Percentiles rank a stretch among this genome's conserved stretches.
Evolutionary conservation across 2,329 filamentous ascomycete genomes (phyloP).

Genomic region (Onygenales sp.): DNA sequence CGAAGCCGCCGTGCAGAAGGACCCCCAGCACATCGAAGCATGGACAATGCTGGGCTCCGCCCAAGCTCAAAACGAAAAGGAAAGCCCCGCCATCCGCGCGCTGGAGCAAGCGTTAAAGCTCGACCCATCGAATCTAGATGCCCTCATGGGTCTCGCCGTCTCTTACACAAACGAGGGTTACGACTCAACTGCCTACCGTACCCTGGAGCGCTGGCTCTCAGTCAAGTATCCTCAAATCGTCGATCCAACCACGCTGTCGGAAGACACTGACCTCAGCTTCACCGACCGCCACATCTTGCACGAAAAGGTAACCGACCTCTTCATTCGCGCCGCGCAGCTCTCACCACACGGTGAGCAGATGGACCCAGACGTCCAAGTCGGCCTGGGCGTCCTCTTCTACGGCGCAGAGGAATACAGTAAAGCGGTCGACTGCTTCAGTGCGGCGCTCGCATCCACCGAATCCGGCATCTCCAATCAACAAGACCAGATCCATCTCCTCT

Average conservation of each 20-base stretch:
- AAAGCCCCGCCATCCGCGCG: constrained; percentile 87
- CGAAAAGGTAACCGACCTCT: constrained; percentile 79
- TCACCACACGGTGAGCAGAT: constrained; percentile 89
- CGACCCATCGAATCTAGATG: constrained; percentile 76
- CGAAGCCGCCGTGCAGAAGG: constrained; percentile 87
- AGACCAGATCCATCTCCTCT: constrained; percentile 83
- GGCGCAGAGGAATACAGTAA: constrained; percentile 97
- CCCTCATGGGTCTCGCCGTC: constrained; percentile 89
- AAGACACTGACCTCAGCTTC: constrained; percentile 75
- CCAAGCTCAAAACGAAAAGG: constrained; percentile 98
- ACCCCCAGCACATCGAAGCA: constrained; percentile 77
- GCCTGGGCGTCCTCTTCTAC: constrained; percentile 93
- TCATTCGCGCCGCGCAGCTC: constrained; percentile 85
- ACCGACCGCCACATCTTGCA: constrained; percentile 86
- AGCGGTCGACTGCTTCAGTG: constrained; percentile 94
- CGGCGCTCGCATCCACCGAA: constrained; percentile 78
- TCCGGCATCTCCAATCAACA: constrained; percentile 73
- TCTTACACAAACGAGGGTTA: constrained; percentile 99
- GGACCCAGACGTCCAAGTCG: constrained; percentile 97
- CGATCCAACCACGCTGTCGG: constrained; percentile 58
- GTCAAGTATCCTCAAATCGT: constrained; percentile 83
- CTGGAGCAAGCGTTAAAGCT: constrained; percentile 83
- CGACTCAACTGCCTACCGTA: constrained; percentile 92
- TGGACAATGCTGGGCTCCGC: constrained; percentile 89
- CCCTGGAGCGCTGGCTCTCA: constrained; percentile 93